phyloP scores from a whole-genome alignment of 768 basidiomycete species.

The Agrocybe praecox region DNA sequence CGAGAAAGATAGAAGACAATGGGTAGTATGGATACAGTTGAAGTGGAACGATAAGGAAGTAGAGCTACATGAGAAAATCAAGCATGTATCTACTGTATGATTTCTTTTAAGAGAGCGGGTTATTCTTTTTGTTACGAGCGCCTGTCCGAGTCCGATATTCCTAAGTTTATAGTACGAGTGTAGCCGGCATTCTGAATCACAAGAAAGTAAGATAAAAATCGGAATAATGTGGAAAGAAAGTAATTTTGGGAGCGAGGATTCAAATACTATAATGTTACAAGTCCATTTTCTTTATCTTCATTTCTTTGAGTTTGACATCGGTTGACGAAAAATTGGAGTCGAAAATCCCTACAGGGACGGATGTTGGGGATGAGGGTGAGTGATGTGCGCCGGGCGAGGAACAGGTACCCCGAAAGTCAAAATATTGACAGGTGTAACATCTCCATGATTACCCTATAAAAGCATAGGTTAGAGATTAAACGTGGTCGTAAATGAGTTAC shows the following conservation, averaged over 20 bases:
- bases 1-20: conserved; percentile 67
- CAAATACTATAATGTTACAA: not conserved
- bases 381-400: conserved; percentile 12
- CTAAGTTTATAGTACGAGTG: conserved; percentile 4
- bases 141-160: conserved; percentile 5
- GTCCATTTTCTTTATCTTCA: not conserved
- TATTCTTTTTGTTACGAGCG: not conserved
- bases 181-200: not conserved
- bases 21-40: conserved; percentile 71
- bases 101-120: not conserved
- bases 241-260: not conserved
- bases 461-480: conserved; percentile 3
- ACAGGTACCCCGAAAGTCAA: conserved; percentile 44
- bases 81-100: conserved; percentile 1
- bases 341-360: conserved; percentile 13
- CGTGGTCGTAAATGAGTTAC: not conserved
- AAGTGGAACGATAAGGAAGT: conserved; percentile 40
- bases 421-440: conserved; percentile 43
- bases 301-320: not conserved
- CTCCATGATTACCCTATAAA: conserved; percentile 39
- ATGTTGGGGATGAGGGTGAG: conserved; percentile 26
- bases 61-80: conserved; percentile 9
- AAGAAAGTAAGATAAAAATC: not conserved
- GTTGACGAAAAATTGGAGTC: not conserved
- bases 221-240: not conserved